These are phyloP conservation scores for Mucor velutinosus DNA, from an alignment of 371 early-diverging fungal species.

Conservation along the genomic window DNA sequence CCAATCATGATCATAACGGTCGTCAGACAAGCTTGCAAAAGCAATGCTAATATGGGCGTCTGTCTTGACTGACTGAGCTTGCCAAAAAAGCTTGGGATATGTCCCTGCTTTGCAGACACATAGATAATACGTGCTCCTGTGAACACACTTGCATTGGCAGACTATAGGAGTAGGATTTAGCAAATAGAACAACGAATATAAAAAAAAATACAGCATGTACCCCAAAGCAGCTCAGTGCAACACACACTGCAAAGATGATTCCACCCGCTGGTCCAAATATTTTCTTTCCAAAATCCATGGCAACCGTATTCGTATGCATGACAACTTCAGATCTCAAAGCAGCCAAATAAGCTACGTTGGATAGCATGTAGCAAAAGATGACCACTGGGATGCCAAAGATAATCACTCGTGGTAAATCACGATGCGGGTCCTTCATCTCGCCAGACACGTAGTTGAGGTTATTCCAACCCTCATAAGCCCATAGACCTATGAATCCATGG, in stretches of 20 bases:
- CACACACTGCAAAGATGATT: slow-evolving; percentile 72
- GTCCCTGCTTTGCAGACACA: slow-evolving; percentile 71
- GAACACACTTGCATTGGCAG: slow-evolving; percentile 76
- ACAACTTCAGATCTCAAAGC: slow-evolving; percentile 76
- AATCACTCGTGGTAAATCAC: slow-evolving; percentile 75
- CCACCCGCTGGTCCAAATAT: slow-evolving; percentile 75
- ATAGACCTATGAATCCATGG: slow-evolving; percentile 58
- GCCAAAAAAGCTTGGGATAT: slow-evolving; percentile 72
- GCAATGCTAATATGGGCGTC: slow-evolving; percentile 73
- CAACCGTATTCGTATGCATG: slow-evolving; percentile 68
- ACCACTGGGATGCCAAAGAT: slow-evolving; percentile 75
- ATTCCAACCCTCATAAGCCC: slow-evolving; percentile 93
- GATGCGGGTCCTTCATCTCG: slow-evolving; percentile 86
- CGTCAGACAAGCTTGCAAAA: slow-evolving; percentile 66
- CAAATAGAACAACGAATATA: background rate
- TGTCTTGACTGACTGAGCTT: slow-evolving; percentile 57
- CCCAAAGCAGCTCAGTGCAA: slow-evolving; percentile 78
- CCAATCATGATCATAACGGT: slow-evolving; percentile 69
- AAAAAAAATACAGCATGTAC: slow-evolving; percentile 23
- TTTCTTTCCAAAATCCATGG: slow-evolving; percentile 76
- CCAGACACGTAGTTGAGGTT: slow-evolving; percentile 88
- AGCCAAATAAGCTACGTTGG: slow-evolving; percentile 87
- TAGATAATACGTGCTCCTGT: slow-evolving; percentile 77
- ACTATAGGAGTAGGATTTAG: slow-evolving; percentile 27
- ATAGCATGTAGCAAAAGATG: slow-evolving; percentile 76